Evolutionary conservation across 2,329 filamentous ascomycete species (phyloP), one percentile per base, ranked within the genome.

Genomic region (Epichloe sylvatica): DNA sequence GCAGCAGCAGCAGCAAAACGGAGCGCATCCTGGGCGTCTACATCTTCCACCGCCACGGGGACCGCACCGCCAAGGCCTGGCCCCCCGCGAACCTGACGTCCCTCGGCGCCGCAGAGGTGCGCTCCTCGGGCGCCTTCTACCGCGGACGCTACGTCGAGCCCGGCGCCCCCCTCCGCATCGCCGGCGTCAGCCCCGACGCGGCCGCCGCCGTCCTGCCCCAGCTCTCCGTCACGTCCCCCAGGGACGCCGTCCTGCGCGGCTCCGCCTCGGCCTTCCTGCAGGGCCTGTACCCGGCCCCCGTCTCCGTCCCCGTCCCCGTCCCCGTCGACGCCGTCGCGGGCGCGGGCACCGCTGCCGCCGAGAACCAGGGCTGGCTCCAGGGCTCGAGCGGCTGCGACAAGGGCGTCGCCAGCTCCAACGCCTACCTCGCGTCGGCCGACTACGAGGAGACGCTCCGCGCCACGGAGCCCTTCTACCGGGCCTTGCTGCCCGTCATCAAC

Each of bases 11-110:
- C n/a, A n/a, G n/a, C n/a, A 11, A 9, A 9, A 4, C 9, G 86
- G n/a, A 94, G 70, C 85, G 81, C 0, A 73, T 92, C 30, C 74
- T 94, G 15, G 89, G 88, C 47, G 81, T 83, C 43, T 92, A 90
- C 66, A 81, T 95, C 67, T 94, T 94, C 72, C 81, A 87, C 58
- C 84, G 90, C 43, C 90, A 96, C 69, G 90, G 90, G 51, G 90
- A 96, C 66, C 81, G 90, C 50, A 91, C 88, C 0, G 70, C 86
- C 54, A 95, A 94, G 70, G 73, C 78, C 17, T 80, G 79, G 54
- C 72, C 80, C 43, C 84, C 84, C 12, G 80, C 86, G 30, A 75
- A 76, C 56, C 69, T 96, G 63, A 95, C 90, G 12, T 75, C 83
- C 52, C 75, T 95, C 47, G 90, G 90, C 34, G 88, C 90, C 62